Evolutionary conservation across 129 eudicot species (phyloP).

Genomic region (Escallonia rubra): DNA sequence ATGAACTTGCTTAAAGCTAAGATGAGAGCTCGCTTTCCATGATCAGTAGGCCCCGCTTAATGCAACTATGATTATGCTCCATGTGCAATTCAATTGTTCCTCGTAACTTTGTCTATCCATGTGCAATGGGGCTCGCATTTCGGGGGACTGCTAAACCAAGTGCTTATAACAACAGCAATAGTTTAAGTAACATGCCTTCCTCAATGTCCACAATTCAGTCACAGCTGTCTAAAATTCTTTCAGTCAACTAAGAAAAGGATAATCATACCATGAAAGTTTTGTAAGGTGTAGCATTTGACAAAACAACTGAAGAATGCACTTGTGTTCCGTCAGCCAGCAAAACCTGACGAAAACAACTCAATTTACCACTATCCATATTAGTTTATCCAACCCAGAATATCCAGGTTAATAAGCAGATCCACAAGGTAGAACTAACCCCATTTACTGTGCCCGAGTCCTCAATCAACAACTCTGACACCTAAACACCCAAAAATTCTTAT

Average conservation of each 20-base stretch:
- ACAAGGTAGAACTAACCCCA: slow-evolving; percentile 56
- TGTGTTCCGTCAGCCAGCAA: slow-evolving; percentile 77
- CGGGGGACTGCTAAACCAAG: too few relatives aligned
- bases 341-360: slow-evolving; percentile 42
- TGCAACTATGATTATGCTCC: too few relatives aligned
- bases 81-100: too few relatives aligned
- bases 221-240: slow-evolving; percentile 4
- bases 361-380: slow-evolving; percentile 12
- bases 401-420: slow-evolving; percentile 12
- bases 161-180: too few relatives aligned
- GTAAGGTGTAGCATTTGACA: slow-evolving; percentile 93
- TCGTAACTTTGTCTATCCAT: too few relatives aligned
- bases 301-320: slow-evolving; percentile 72
- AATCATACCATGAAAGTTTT: slow-evolving; percentile 79
- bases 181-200: not conserved
- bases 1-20: too few relatives aligned
- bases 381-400: slow-evolving; percentile 9
- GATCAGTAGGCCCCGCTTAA: too few relatives aligned
- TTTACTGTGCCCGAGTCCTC: slow-evolving; percentile 68
- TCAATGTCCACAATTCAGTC: not conserved
- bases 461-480: slow-evolving; percentile 76
- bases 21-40: too few relatives aligned
- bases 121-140: too few relatives aligned
- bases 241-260: slow-evolving; percentile 15
- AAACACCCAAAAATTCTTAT: slow-evolving; percentile 15